Percentiles rank a stretch among this genome's conserved stretches.
phyloP scores from a whole-genome alignment of 345 rosid genomes.

The Heritiera fomes region DNA sequence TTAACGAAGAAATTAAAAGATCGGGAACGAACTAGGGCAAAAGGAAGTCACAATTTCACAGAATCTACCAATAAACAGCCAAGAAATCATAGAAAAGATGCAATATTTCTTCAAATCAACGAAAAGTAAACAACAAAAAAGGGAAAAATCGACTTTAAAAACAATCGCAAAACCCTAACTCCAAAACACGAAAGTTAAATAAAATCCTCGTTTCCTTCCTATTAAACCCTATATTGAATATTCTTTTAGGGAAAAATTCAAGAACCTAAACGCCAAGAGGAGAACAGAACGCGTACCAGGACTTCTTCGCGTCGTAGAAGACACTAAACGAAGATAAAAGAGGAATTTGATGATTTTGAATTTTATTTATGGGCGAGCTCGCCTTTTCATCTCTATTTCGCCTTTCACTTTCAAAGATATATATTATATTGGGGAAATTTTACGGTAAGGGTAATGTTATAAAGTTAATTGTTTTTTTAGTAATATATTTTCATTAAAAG shows the following conservation, averaged over 20 bases:
- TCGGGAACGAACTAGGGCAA: not conserved
- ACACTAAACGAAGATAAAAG: not conserved
- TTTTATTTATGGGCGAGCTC: not conserved
- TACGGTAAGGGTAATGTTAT: too few relatives aligned
- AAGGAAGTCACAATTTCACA: not conserved
- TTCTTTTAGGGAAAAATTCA: not conserved
- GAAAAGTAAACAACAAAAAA: not conserved
- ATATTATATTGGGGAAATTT: too few relatives aligned
- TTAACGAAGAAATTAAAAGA: not conserved
- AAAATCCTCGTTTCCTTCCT: not conserved
- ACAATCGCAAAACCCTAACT: slow-evolving; percentile 11
- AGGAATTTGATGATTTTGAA: not conserved
- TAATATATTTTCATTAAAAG: too few relatives aligned
- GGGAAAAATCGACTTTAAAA: not conserved
- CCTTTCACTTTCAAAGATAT: too few relatives aligned
- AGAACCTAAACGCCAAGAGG: not conserved
- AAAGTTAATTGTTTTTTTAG: too few relatives aligned
- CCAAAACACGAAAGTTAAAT: not conserved
- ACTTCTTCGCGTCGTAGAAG: not conserved
- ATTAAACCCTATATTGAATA: not conserved
- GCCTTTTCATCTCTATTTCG: not conserved
- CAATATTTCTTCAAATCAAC: not conserved
- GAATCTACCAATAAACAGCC: not conserved
- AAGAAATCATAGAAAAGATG: not conserved
- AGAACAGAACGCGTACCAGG: not conserved